Evolutionary conservation across 164 flowering plant species (phyloP).

Genomic region (Dillenia suffruticosa): DNA sequence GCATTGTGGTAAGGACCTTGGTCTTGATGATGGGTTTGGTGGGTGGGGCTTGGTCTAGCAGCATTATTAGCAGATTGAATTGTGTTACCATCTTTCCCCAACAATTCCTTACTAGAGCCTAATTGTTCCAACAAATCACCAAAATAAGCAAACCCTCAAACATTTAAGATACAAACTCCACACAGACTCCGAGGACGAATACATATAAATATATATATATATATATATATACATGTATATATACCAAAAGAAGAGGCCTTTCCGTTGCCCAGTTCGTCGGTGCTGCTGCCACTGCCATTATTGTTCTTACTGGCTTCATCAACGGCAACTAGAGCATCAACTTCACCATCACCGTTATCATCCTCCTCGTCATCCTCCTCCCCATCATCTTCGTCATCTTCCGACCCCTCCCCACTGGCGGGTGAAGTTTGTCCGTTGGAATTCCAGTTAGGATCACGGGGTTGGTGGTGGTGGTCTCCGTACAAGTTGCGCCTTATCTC

Average conservation of each 20-base stretch:
- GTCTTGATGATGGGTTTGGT: slow-evolving; percentile 31
- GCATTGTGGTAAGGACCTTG: slow-evolving; percentile 36
- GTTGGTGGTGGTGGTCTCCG: slow-evolving; percentile 4
- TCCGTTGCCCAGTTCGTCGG: slow-evolving; percentile 31
- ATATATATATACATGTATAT: no score
- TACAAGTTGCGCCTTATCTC: slow-evolving; percentile 23
- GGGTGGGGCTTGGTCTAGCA: slow-evolving; percentile 25
- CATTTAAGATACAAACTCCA: no score
- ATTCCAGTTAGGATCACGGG: slow-evolving; percentile 34
- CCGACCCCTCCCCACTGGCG: slow-evolving; percentile 39
- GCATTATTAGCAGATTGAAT: slow-evolving; percentile 22
- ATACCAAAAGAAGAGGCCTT: slow-evolving; percentile 43
- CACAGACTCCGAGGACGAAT: no score
- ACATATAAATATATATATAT: not conserved
- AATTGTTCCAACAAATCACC: slow-evolving; percentile 2
- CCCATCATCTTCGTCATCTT: slow-evolving; percentile 51
- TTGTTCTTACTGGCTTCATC: slow-evolving; percentile 20
- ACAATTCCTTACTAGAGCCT: slow-evolving; percentile 34
- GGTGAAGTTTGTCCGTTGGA: slow-evolving; percentile 20
- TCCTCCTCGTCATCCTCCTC: slow-evolving; percentile 43
- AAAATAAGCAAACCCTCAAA: not conserved
- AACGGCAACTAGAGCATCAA: slow-evolving; percentile 26
- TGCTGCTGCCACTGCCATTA: slow-evolving; percentile 22
- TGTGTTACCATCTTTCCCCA: slow-evolving; percentile 36
- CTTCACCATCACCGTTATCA: slow-evolving; percentile 38